Evolutionary conservation across 805 yeast genomes (phyloP).

Genomic region (Starmerella bombicola): DNA sequence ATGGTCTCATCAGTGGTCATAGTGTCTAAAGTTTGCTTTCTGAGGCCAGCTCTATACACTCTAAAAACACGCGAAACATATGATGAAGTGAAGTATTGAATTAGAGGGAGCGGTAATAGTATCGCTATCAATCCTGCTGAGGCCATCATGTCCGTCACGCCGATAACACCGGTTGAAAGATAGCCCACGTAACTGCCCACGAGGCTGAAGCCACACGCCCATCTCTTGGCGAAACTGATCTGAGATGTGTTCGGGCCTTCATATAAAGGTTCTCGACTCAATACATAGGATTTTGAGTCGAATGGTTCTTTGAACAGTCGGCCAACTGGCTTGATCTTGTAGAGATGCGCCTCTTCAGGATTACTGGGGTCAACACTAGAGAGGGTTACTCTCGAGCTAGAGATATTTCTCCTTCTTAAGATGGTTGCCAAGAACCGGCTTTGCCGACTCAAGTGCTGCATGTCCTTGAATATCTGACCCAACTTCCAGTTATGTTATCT

Average conservation of each 20-base stretch:
- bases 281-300: slow-evolving; percentile 37
- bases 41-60: slow-evolving; percentile 43
- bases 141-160: slow-evolving; percentile 41
- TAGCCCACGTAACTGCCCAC: slow-evolving; percentile 54
- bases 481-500: no score
- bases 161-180: slow-evolving; percentile 34
- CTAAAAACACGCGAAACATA: slow-evolving; percentile 64
- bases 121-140: slow-evolving; percentile 33
- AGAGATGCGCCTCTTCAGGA: slow-evolving; percentile 34
- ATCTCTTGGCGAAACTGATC: slow-evolving; percentile 49
- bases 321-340: slow-evolving; percentile 34
- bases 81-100: slow-evolving; percentile 44
- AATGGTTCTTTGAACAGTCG: slow-evolving; percentile 35
- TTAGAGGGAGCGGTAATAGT: slow-evolving; percentile 45
- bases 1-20: slow-evolving; percentile 50
- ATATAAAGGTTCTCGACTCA: slow-evolving; percentile 52
- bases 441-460: no score
- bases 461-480: no score
- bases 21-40: slow-evolving; percentile 52
- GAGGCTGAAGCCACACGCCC: slow-evolving; percentile 48
- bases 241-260: slow-evolving; percentile 50
- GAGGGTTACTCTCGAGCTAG: no score
- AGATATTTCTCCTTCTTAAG: no score
- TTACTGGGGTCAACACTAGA: slow-evolving; percentile 26
- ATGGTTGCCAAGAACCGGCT: no score